Evolutionary conservation across 768 basidiomycete genomes (phyloP), one percentile per base, ranked within the genome.

Genomic region (Floccularia luteovirens): DNA sequence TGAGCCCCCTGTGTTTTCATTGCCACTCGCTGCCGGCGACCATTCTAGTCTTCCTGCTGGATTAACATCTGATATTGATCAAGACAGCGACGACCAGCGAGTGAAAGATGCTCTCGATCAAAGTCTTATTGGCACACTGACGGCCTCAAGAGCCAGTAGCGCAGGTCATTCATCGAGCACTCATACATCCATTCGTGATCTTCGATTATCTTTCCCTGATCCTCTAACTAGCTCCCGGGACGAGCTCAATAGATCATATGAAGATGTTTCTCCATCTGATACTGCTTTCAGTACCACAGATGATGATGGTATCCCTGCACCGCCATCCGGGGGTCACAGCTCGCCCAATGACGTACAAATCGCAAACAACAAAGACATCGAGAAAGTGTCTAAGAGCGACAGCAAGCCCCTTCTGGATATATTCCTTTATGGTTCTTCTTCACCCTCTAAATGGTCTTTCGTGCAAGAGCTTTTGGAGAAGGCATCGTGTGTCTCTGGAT

Each of bases 191-290:
- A 61, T 78, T 36, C 80, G 79, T 58, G 83, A 87, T 62, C 72
- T 89, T 45, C 75, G 82, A 49, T 59, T 89, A 43, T 88, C 86
- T 24, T 90, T 90, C 62, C 86, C 86, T 27, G 86, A 90, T 61
- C 86, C 86, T 44, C 70, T 89, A 53, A 79, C 77, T 41, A 82
- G 80, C 55, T 82, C 82, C 39, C 70, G 67, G 45, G 72, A 77
- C 59, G 75, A 83, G 42, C 63, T 75, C 37, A 70, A 67, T 56
- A 67, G 72, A 44, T 78, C 81, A 24, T 78, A 73, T 53, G 75
- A 79, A 46, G 67, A 74, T 24, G 64, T 71, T 42, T 58, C 61
- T 36, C 58, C 63, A 39, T 55, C 65, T 45, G 68, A 69, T 39
- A 50, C 51, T 32, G 48, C 53, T 25, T 37, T 56, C 41, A 55